Conservation (phyloP, 768 basidiomycete genomes). For the Auriscalpium orientale region DNA sequence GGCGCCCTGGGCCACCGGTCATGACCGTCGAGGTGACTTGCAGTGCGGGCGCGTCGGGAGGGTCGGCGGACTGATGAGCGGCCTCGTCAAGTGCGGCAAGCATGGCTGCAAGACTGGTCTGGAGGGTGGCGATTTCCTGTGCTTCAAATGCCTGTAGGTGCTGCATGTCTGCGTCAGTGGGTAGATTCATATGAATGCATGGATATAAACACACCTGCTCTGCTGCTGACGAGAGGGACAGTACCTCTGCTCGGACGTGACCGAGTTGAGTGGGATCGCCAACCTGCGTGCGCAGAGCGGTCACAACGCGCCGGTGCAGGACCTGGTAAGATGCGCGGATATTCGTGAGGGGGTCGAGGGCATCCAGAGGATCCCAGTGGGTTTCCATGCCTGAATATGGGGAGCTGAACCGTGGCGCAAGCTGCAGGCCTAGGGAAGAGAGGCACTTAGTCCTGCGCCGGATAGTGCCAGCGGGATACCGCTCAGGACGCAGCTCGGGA, state of each 20-base stretch:
- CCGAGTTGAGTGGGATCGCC: neutral
- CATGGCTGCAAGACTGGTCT: neutral
- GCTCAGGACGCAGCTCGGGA: too few species aligned
- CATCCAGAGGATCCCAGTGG: too few species aligned
- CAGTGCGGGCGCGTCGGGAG: neutral
- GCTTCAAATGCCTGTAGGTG: neutral
- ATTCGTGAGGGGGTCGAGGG: neutral
- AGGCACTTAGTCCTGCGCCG: too few species aligned
- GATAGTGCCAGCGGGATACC: too few species aligned
- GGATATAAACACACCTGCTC: neutral
- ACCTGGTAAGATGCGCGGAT: neutral
- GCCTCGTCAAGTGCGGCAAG: neutral
- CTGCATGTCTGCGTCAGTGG: neutral
- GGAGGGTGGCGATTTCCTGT: neutral
- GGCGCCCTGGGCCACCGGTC: conserved; percentile 18
- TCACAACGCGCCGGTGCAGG: neutral
- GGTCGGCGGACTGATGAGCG: neutral
- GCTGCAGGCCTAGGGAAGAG: too few species aligned
- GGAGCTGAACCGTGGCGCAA: too few species aligned
- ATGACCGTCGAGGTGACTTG: neutral
- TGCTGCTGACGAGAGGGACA: neutral
- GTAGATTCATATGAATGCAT: neutral
- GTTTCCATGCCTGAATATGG: too few species aligned
- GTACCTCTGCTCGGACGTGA: neutral
- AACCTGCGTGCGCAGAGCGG: neutral